These are phyloP conservation scores for Pleurotus tuber-regium DNA, from an alignment of 768 basidiomycete genomes.

Conservation along the genomic window DNA sequence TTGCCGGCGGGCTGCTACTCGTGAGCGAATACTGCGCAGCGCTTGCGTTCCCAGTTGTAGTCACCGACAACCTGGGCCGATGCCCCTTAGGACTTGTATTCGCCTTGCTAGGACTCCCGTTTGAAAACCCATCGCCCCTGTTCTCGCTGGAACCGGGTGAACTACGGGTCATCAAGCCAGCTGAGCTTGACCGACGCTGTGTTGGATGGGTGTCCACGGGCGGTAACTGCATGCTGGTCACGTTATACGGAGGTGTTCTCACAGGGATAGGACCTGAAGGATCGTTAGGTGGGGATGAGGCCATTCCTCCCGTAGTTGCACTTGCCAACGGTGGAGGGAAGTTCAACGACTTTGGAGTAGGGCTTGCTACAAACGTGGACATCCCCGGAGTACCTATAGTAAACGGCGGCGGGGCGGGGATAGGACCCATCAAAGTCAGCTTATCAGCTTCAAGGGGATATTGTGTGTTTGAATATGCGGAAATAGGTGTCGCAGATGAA, in stretches of 20 bases:
- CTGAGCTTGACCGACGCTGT: neutral
- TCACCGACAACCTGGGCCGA: slow-evolving; percentile 5
- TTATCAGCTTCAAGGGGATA: slow-evolving; percentile 16
- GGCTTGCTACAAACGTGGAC: neutral
- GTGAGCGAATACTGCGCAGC: neutral
- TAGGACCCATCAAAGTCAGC: neutral
- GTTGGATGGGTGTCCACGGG: neutral
- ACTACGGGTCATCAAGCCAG: neutral
- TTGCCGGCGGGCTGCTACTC: slow-evolving; percentile 1
- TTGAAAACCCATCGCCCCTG: neutral
- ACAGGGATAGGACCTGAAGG: neutral
- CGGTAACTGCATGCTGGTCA: neutral
- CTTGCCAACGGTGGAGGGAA: neutral
- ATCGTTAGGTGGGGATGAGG: neutral
- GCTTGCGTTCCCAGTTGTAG: slow-evolving; percentile 1
- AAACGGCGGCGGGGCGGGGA: slow-evolving; percentile 14
- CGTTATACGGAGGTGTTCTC: neutral
- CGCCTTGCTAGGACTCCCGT: too few relatives aligned
- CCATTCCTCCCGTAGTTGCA: neutral
- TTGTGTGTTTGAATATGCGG: slow-evolving; percentile 15
- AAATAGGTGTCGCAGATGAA: slow-evolving; percentile 21
- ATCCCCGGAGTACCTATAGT: neutral
- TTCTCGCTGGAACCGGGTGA: neutral
- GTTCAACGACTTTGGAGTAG: neutral
- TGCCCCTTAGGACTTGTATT: neutral